Base-by-base conservation (phyloP, 805 yeast genomes). In the Nakazawaea ambrosiae region DNA sequence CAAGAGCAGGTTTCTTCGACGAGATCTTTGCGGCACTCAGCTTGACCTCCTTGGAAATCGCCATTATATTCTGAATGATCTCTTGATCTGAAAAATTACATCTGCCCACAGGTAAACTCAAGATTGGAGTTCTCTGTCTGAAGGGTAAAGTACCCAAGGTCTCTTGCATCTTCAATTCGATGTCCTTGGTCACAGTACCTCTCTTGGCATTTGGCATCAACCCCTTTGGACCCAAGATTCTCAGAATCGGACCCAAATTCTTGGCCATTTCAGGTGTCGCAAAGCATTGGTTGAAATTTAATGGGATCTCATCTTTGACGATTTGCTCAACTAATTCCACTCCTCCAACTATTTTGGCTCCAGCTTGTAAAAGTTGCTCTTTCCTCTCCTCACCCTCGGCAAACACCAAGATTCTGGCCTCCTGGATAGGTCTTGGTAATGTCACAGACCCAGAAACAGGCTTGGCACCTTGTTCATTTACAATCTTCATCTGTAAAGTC, bases 131-230 rank as follows among this genome's bases (percentile, higher is more conserved):
- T 49, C 70, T 73, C 61, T 88, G 95, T 66, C 84, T 84, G 68
- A 84, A 87, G 14, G 86, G 80, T 49, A 77, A 67, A 28, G 84
- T 73, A 22, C 92, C 92, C 31, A 76, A 60, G 34, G 78, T 75
- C 7, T 66, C 61, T 26, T 58, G 51, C 42, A 89, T 68, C 41
- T 81, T 60, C 6, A 57, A 56, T 16, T 62, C 63, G 22, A 87
- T 61, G 49, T 87, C 76, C n/a, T 74, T 72, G 1, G 81, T 64
- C 7, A 90, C 92, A 1, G 96, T 88, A 14, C 95, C 95, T 53
- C 78, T 82, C 63, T 87, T 88, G 11, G 73, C 78, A 31, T 73
- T 71, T 33, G 98, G 97, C 84, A 89, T 81, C 48, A 92, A 68
- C 18, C 95, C 95, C 51, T 70, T 77, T 23, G 95, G 95, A 41